These are phyloP conservation scores for Cordyceps javanica DNA, from an alignment of 2,329 filamentous ascomycete species.

Conservation along the genomic window DNA sequence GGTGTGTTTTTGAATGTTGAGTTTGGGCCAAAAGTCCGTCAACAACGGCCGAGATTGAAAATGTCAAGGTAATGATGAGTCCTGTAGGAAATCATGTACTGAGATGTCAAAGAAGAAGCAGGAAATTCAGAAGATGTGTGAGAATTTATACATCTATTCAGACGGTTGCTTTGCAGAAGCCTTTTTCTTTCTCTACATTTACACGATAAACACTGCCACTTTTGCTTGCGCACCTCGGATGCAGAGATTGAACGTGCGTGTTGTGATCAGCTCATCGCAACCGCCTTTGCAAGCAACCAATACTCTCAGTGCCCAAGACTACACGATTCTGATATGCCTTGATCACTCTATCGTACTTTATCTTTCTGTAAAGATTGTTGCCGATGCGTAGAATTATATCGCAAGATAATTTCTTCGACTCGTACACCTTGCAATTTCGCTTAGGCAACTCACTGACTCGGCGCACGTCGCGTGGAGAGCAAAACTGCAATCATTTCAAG, in stretches of 20 bases:
- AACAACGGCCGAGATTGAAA: no score
- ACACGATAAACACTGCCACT: no score
- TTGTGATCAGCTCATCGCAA: background rate
- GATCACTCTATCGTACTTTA: background rate
- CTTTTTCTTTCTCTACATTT: no score
- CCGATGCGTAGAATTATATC: background rate
- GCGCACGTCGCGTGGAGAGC: background rate
- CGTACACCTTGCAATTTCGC: background rate
- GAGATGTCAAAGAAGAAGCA: background rate
- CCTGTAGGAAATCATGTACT: background rate
- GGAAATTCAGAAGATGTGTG: background rate
- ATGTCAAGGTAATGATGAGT: no score
- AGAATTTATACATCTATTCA: background rate
- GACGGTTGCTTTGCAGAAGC: background rate
- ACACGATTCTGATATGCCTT: background rate
- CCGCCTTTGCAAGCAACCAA: background rate
- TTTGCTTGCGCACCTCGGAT: background rate
- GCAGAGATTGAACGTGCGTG: background rate
- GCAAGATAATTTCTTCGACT: background rate
- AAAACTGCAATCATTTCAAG: background rate
- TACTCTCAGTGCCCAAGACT: background rate
- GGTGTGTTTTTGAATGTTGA: no score
- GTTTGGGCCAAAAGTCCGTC: no score
- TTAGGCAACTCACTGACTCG: background rate
- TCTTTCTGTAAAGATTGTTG: background rate